These are phyloP conservation scores for Flaveria robusta DNA, from an alignment of 129 eudicot genomes.

Conservation along the genomic window DNA sequence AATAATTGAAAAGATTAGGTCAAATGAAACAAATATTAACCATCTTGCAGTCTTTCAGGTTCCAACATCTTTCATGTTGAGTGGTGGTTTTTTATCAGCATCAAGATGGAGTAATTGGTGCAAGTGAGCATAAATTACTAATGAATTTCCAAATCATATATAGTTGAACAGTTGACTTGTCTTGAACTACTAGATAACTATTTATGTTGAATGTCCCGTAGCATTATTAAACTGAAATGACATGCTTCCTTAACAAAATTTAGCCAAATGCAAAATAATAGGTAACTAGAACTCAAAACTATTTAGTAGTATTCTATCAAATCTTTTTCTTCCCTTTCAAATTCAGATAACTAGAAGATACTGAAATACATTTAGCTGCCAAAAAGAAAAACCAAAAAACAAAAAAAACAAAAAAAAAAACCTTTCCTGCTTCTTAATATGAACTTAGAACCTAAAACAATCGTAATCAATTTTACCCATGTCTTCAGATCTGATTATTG, in stretches of 20 bases:
- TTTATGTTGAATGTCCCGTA: too few species aligned
- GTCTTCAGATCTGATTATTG: background rate
- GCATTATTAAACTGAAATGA: too few species aligned
- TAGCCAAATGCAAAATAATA: background rate
- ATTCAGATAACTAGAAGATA: background rate
- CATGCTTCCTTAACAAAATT: background rate
- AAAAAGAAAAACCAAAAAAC: too few species aligned
- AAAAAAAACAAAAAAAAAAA: too few species aligned
- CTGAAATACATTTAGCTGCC: background rate
- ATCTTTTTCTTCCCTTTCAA: background rate
- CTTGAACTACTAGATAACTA: too few species aligned
- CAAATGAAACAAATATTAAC: background rate
- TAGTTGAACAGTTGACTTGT: slow-evolving; percentile 7
- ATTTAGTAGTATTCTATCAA: background rate
- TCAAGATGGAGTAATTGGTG: background rate
- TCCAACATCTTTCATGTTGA: background rate
- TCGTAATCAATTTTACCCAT: background rate
- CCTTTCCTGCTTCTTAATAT: background rate
- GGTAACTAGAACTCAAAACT: background rate
- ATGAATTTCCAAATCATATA: slow-evolving; percentile 5
- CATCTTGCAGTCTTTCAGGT: slow-evolving; percentile 14
- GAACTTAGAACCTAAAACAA: background rate
- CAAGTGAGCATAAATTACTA: background rate
- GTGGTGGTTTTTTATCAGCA: background rate
- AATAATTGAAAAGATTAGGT: slow-evolving; percentile 8